Percentiles rank a stretch among this genome's conserved stretches.
These are phyloP conservation scores for Lipomyces spencermartinsiae DNA, from an alignment of 805 yeast species.

Conservation along the genomic window DNA sequence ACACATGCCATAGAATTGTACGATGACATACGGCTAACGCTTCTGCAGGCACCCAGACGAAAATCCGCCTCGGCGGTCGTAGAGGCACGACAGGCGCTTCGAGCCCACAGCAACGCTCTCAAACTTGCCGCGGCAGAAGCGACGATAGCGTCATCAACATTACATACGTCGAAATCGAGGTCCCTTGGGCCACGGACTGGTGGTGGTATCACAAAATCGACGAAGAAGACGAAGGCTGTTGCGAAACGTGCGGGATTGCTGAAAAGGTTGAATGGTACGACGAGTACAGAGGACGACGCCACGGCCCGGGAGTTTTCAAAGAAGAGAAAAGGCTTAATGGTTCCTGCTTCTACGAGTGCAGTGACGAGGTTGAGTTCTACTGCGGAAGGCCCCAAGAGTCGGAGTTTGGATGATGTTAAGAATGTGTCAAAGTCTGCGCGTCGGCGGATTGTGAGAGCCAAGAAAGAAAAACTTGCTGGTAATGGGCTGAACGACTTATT, in stretches of 20 bases:
- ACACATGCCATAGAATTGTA: not conserved
- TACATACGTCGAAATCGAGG: conserved; percentile 9
- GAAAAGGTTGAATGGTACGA: conserved; percentile 2
- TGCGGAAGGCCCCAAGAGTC: not conserved
- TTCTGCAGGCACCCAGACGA: conserved; percentile 32
- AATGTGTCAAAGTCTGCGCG: conserved; percentile 30
- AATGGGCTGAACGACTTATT: conserved; percentile 22
- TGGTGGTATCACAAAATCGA: conserved; percentile 1
- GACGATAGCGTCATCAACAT: conserved; percentile 19
- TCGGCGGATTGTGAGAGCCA: conserved; percentile 14
- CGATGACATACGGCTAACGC: not conserved
- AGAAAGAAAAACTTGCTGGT: conserved; percentile 32
- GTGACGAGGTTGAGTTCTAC: conserved; percentile 1
- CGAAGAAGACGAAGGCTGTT: conserved; percentile 11
- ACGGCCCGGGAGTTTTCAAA: conserved; percentile 5
- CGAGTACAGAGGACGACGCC: not conserved
- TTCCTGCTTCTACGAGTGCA: not conserved
- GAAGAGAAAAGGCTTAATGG: not conserved
- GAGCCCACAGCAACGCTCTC: conserved; percentile 31
- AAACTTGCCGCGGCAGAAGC: conserved; percentile 32
- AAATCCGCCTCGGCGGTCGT: conserved; percentile 28
- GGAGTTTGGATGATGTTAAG: not conserved
- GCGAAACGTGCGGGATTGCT: conserved; percentile 1
- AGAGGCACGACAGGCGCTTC: conserved; percentile 33
- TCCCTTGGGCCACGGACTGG: conserved; percentile 13